Base-by-base conservation (phyloP, 2,329 filamentous ascomycete species). In the Talaromyces sp. region DNA sequence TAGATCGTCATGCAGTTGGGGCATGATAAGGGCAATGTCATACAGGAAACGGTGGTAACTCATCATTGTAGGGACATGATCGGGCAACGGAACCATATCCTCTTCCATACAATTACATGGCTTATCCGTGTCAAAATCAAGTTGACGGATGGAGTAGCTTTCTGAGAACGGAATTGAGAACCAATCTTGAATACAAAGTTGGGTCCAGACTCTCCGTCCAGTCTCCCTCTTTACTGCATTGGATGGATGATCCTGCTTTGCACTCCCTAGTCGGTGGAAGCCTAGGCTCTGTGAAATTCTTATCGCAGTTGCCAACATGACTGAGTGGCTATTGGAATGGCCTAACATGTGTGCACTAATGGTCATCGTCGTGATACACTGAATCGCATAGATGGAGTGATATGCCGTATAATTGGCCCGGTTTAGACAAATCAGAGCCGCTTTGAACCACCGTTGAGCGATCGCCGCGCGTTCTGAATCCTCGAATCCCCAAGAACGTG, bases 271-370 rank as follows among this genome's bases (percentile, higher is more conserved):
- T 22, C 72, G 67, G 55, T 81, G 78, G 3, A 81, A 65, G 0
- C 77, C 78, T 0, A 81, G 67, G 0, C 75, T 74, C 63, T 79
- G 77, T 2, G 77, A 78, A 43, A 81, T 78, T 7, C 78, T 71
- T 5, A 77, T 67, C 2, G 75, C 78, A 1, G 77, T 72, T 2
- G 74, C 75, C 8, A 80, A 69, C 19, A 78, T 70, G 1, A 78
- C 75, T 3, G 72, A 75, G 59, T 78, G 78, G 41, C 75, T 75
- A 61, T 78, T 79, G 6, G 77, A 77, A 22, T 74, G 76, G 1
- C 79, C 79, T 1, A 81, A 70, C 15, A 79, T 66, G 64, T 82
- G 79, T 8, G 78, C 78, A 8, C 76, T 76, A 2, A 78, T 75
- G n/a, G 79, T 79, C 31, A 79, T 66, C 1, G 74, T 77, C 9